Conservation (phyloP, 73 alveolate genomes). For the Paraurostyla sp. region DNA sequence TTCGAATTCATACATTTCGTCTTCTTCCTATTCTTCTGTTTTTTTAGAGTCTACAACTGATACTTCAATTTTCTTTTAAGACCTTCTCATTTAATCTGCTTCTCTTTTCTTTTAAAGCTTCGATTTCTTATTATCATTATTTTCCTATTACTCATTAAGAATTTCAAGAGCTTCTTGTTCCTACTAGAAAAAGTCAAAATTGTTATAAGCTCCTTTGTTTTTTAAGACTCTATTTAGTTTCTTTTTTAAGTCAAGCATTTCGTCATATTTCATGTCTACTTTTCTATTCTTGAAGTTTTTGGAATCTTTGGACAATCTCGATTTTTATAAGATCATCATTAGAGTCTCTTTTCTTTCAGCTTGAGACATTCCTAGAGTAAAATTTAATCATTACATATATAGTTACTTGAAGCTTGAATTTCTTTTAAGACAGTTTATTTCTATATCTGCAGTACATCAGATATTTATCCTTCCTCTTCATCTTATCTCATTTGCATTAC, state of each 20-base stretch:
- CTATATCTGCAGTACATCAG: neutral
- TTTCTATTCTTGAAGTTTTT: neutral
- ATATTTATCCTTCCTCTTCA: neutral
- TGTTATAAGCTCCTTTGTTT: conserved; percentile 30
- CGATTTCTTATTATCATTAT: neutral
- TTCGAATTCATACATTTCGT: conserved; percentile 41
- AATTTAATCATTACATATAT: too few relatives aligned
- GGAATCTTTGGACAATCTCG: neutral
- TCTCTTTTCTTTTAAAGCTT: neutral
- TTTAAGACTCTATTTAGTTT: conserved; percentile 33
- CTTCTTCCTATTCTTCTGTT: conserved; percentile 2
- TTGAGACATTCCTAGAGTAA: conserved; percentile 28
- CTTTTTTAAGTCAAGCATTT: conserved; percentile 41
- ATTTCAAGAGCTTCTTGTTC: neutral
- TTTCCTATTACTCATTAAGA: neutral
- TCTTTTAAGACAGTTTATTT: neutral
- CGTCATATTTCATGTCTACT: conserved; percentile 49
- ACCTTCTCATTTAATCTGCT: neutral
- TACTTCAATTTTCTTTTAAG: too few relatives aligned
- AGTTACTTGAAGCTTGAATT: neutral
- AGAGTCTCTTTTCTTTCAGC: conserved; percentile 8
- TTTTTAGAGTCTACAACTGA: too few relatives aligned
- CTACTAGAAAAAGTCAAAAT: neutral
- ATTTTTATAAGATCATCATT: neutral
- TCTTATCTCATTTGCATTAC: neutral